phyloP scores from a whole-genome alignment of 2,329 filamentous ascomycete species.

The Arthrinium phaeospermum region DNA sequence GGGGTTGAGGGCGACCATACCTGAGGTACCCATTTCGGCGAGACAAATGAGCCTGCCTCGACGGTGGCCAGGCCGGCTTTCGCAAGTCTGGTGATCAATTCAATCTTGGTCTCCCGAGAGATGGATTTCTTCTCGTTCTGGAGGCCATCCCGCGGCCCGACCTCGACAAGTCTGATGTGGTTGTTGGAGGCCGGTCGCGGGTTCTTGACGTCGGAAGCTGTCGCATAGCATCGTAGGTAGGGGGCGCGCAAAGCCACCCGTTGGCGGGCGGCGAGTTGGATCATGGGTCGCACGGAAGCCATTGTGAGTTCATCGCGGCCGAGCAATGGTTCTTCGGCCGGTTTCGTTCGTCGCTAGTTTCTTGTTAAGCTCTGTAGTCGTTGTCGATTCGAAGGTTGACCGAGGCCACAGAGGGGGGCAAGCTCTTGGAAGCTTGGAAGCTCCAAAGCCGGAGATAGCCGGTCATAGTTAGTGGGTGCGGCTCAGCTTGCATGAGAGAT shows the following conservation, averaged over 20 bases:
- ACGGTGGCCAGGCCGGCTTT: constrained; percentile 64
- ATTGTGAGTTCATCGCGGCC: constrained; percentile 36
- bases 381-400: background rate
- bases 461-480: background rate
- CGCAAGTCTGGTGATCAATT: constrained; percentile 63
- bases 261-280: constrained; percentile 34
- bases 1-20: constrained; percentile 43
- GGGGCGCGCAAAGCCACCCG: constrained; percentile 25
- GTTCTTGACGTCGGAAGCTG: constrained; percentile 36
- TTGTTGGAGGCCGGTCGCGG: constrained; percentile 33
- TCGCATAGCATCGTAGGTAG: constrained; percentile 35
- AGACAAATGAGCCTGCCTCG: constrained; percentile 71
- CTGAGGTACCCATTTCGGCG: constrained; percentile 72
- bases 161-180: constrained; percentile 62
- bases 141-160: constrained; percentile 71
- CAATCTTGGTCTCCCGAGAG: constrained; percentile 64
- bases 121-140: constrained; percentile 70
- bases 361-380: background rate
- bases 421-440: constrained; percentile 14
- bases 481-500: background rate
- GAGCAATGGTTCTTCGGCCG: constrained; percentile 11
- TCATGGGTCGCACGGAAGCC: constrained; percentile 39
- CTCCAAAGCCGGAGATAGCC: constrained; percentile 20
- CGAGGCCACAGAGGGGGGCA: background rate
- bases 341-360: background rate